These are phyloP conservation scores for Russula sp. DNA, from an alignment of 768 basidiomycete species.

Conservation along the genomic window DNA sequence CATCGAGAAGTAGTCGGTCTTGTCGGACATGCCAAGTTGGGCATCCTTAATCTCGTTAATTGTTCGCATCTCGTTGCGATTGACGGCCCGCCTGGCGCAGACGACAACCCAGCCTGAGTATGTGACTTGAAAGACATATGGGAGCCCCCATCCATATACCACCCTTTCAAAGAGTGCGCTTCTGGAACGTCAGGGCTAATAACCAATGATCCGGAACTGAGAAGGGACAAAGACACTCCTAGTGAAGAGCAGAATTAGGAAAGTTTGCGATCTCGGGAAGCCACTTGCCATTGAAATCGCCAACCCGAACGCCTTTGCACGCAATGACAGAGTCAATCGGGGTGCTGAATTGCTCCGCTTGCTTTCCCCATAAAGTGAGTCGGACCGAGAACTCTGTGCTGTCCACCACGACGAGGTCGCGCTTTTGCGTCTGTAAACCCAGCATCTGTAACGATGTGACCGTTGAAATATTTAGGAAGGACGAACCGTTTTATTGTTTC, in stretches of 20 bases:
- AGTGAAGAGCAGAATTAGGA: constrained; percentile 15
- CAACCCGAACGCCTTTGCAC: constrained; percentile 90
- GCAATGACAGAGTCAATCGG: constrained; percentile 72
- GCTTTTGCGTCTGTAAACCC: constrained; percentile 66
- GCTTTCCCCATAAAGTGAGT: constrained; percentile 93
- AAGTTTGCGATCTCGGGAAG: constrained; percentile 17
- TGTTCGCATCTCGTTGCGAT: constrained; percentile 68
- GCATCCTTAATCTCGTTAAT: constrained; percentile 76
- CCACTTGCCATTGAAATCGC: constrained; percentile 77
- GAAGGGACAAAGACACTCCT: constrained; percentile 85
- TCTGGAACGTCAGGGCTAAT: constrained; percentile 91
- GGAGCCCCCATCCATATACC: constrained; percentile 78
- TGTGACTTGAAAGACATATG: constrained; percentile 69
- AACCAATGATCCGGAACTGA: constrained; percentile 75
- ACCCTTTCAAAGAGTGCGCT: constrained; percentile 81
- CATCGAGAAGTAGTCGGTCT: constrained; percentile 73
- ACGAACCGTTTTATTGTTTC: constrained; percentile 60
- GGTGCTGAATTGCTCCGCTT: constrained; percentile 76
- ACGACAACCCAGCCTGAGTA: constrained; percentile 45
- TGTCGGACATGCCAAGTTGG: constrained; percentile 72
- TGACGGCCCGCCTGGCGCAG: constrained; percentile 48
- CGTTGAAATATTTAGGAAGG: not conserved
- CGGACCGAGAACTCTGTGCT: constrained; percentile 72
- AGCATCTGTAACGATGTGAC: not conserved
- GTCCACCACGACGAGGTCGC: constrained; percentile 88